Conservation (phyloP, 495 filamentous ascomycete genomes). For the Bryoglossum gracile region DNA sequence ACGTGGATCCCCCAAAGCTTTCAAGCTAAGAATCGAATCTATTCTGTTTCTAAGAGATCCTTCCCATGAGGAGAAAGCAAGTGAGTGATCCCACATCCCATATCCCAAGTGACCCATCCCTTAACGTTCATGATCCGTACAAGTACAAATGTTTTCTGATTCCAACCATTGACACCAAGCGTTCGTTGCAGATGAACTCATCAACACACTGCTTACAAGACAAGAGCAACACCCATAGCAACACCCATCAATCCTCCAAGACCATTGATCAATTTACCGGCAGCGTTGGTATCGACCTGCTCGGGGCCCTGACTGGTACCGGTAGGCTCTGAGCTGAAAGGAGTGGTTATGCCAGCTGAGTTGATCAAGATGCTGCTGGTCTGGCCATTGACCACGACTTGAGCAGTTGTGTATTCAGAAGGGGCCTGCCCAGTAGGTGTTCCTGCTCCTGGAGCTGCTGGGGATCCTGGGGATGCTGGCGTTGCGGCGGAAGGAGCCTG, state of each 20-base stretch:
- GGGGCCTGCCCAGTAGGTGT: background rate
- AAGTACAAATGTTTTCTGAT: too few relatives aligned
- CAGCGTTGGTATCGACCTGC: background rate
- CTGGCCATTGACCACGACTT: background rate
- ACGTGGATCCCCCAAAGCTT: background rate
- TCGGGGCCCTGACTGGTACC: background rate
- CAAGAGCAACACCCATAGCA: background rate
- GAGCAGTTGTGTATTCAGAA: background rate
- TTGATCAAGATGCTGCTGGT: background rate
- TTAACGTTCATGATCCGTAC: too few relatives aligned
- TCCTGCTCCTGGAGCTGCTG: background rate
- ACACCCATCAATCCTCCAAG: background rate
- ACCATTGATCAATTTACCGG: background rate
- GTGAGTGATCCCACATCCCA: too few relatives aligned
- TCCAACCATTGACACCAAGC: too few relatives aligned
- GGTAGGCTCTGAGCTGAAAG: background rate
- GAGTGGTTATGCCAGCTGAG: background rate
- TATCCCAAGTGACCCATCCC: too few relatives aligned
- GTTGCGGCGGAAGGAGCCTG: too few relatives aligned
- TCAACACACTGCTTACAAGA: background rate
- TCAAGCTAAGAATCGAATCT: background rate
- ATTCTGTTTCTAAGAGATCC: too few relatives aligned
- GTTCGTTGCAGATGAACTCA: too few relatives aligned
- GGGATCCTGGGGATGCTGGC: too few relatives aligned
- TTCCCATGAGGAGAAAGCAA: too few relatives aligned